phyloP scores from a whole-genome alignment of 108 stramenopile genomes.

The Asterionellopsis glacialis region DNA sequence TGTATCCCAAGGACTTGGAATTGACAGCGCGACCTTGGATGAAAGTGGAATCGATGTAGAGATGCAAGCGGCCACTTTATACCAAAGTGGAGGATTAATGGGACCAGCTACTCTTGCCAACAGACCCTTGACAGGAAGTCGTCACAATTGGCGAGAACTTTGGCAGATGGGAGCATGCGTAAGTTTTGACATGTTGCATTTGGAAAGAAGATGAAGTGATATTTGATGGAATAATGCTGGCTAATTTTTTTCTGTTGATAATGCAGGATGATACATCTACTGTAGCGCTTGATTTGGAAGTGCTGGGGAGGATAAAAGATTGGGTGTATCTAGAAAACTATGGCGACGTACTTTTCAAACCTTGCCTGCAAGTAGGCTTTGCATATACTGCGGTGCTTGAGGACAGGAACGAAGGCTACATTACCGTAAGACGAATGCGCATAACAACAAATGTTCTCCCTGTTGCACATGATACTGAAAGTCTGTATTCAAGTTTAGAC shows the following conservation, averaged over 20 bases:
- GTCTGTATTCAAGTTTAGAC: slow-evolving; percentile 33
- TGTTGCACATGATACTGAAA: slow-evolving; percentile 33
- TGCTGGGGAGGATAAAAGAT: not conserved
- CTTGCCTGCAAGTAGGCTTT: slow-evolving; percentile 43
- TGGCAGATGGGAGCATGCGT: slow-evolving; percentile 37
- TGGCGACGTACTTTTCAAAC: slow-evolving; percentile 26
- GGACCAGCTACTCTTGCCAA: slow-evolving; percentile 24
- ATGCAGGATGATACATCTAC: slow-evolving; percentile 24
- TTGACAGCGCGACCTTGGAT: slow-evolving; percentile 25
- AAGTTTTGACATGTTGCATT: too few species aligned
- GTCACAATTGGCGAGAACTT: slow-evolving; percentile 15
- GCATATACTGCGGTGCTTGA: slow-evolving; percentile 42
- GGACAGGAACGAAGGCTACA: slow-evolving; percentile 10
- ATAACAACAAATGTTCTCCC: slow-evolving; percentile 24
- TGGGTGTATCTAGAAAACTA: slow-evolving; percentile 13
- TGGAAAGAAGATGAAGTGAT: too few species aligned
- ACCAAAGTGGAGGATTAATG: slow-evolving; percentile 22
- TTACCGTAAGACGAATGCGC: slow-evolving; percentile 36
- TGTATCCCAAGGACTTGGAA: slow-evolving; percentile 27
- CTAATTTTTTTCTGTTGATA: too few species aligned
- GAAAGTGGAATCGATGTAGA: not conserved
- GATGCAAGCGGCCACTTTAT: slow-evolving; percentile 24
- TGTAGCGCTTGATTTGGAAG: slow-evolving; percentile 33
- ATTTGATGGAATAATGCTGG: too few species aligned
- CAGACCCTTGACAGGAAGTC: not conserved